Conservation (phyloP, 495 filamentous ascomycete genomes). For the Astrocystis sublimbata region DNA sequence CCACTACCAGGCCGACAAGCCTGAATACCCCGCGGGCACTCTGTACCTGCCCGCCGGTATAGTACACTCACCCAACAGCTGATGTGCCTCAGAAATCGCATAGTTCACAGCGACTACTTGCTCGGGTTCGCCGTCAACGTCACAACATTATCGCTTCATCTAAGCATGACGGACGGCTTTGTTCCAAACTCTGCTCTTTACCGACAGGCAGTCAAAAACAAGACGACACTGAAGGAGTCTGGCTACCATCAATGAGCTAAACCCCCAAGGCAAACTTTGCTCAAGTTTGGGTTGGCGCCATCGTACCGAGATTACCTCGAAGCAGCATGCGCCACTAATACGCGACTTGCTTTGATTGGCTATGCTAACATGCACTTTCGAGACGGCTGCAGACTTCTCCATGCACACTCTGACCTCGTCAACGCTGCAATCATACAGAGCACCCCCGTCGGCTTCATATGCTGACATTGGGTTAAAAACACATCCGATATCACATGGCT, state of each 20-base stretch:
- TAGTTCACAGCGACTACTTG: background rate
- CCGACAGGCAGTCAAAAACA: background rate
- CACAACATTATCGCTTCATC: background rate
- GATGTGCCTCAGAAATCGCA: background rate
- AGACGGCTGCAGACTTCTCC: background rate
- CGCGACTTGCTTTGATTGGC: background rate
- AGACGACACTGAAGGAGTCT: background rate
- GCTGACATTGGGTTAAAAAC: conserved; percentile 7
- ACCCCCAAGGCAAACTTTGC: background rate
- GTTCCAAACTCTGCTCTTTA: no score
- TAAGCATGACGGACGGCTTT: background rate
- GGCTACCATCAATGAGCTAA: background rate
- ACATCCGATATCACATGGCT: conserved; percentile 16
- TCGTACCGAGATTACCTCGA: conserved; percentile 3
- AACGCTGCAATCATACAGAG: conserved; percentile 4
- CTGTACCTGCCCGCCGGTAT: conserved; percentile 21
- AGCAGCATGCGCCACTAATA: background rate
- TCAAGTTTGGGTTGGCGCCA: background rate
- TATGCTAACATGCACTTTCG: background rate
- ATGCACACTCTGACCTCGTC: background rate
- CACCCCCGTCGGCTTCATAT: conserved; percentile 1
- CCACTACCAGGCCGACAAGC: conserved; percentile 26
- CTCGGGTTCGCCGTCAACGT: conserved; percentile 9
- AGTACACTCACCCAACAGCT: conserved; percentile 22
- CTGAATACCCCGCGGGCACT: conserved; percentile 26